Base-by-base conservation (phyloP, 306 rosid species). In the Betula pendula region DNA sequence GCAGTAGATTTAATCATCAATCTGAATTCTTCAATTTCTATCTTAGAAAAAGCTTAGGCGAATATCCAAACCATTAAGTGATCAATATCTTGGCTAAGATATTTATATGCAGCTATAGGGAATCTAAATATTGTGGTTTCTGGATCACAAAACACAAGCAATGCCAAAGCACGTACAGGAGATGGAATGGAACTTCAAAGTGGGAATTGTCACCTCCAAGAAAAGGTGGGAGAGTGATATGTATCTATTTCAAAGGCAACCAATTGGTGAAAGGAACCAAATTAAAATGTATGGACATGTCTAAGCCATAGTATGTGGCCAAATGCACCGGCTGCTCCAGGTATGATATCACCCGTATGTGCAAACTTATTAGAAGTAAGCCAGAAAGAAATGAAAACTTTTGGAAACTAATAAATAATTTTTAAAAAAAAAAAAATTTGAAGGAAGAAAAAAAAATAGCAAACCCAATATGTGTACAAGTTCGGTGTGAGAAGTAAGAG, bases 1-100 rank as follows among this genome's bases (percentile, higher is more conserved):
- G 65, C 65, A n/a, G 55, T 76, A 22, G 68, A 43, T 65, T 72
- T 48, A 77, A 59, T 42, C 68, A 74, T 50, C 56, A 74, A 73
- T 55, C 70, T 24, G 73, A 82, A 24, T 79, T 82, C 31, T 77
- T 74, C 74, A 43, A 69, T 40, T 68, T 44, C 60, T 24, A 72
- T 79, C 68, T 62, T 67, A 72, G n/a, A 58, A 65, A 75, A 24
- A 68, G 11, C 31, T 60, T 8, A 68, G 24, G 31, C 38, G 68
- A 51, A 50, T 71, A 75, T 71, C 74, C 71, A 60, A 81, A 68
- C 42, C 48, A 19, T 10, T 9, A 38, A 4, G 8, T 1, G 70
- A 65, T 19, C 70, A 65, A 65, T 35, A 65, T 16, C 47, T 38
- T 15, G 47, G 27, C 25, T 33, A 20, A n/a, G 22, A 65, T 35